phyloP scores from a whole-genome alignment of 768 basidiomycete species.

The Kwoniella sp. region DNA sequence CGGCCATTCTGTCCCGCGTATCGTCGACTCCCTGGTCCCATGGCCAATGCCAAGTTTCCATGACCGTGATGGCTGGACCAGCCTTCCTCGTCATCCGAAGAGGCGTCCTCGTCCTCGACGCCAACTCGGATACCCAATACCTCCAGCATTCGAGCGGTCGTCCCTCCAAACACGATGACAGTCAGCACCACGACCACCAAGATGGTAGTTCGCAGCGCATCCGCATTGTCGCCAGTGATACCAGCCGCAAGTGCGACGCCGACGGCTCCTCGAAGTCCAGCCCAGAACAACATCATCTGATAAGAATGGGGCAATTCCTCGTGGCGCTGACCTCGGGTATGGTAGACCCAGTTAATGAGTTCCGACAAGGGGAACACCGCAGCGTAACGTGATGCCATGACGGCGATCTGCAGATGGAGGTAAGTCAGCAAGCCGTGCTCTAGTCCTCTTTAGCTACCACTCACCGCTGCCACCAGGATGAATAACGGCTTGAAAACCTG shows the following conservation, averaged over 20 bases:
- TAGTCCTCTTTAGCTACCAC: too few relatives aligned
- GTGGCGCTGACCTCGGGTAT: constrained; percentile 74
- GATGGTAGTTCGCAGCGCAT: constrained; percentile 86
- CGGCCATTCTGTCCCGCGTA: constrained; percentile 38
- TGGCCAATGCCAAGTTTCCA: constrained; percentile 36
- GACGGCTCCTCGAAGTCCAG: constrained; percentile 90
- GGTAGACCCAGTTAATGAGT: constrained; percentile 86
- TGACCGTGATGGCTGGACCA: constrained; percentile 41
- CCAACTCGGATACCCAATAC: constrained; percentile 93
- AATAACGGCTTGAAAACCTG: constrained; percentile 94
- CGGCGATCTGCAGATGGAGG: constrained; percentile 58
- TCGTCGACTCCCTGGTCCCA: constrained; percentile 41
- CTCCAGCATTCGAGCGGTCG: constrained; percentile 95
- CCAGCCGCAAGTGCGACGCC: constrained; percentile 96
- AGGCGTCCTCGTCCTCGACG: constrained; percentile 83
- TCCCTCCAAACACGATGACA: constrained; percentile 90
- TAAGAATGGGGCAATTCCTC: constrained; percentile 96
- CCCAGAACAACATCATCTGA: constrained; percentile 99
- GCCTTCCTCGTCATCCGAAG: constrained; percentile 53
- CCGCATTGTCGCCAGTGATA: constrained; percentile 87
- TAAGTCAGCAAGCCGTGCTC: neutral
- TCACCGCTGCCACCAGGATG: constrained; percentile 76
- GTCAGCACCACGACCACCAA: constrained; percentile 93
- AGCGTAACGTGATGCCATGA: constrained; percentile 89
- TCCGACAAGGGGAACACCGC: constrained; percentile 95